Conservation (phyloP, 495 filamentous ascomycete genomes). For the Penicillium flavigenum region DNA sequence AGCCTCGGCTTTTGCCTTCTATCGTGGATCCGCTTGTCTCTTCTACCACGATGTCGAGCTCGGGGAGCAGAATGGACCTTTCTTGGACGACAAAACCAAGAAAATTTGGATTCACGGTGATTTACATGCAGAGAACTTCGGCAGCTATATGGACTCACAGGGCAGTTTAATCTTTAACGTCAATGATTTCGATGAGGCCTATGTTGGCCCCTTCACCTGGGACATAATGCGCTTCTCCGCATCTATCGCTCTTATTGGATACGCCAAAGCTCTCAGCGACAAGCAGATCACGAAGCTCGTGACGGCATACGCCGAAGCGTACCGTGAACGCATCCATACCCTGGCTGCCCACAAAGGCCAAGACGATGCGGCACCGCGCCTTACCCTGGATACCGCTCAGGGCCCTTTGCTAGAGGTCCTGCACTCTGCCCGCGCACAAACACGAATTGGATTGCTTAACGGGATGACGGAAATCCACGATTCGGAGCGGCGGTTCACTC, state of each 20-base stretch:
- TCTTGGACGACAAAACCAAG: constrained; percentile 12
- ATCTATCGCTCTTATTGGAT: constrained; percentile 20
- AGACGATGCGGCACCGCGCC: constrained; percentile 2
- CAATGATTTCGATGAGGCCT: constrained; percentile 23
- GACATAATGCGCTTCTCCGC: constrained; percentile 19
- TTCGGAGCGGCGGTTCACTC: constrained; percentile 17
- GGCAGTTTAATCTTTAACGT: constrained; percentile 21
- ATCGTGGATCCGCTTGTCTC: constrained; percentile 18
- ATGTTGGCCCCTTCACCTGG: constrained; percentile 20
- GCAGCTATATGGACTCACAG: constrained; percentile 20
- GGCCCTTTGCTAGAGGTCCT: constrained; percentile 17
- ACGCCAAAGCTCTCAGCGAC: constrained; percentile 20
- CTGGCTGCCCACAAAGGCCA: constrained; percentile 1
- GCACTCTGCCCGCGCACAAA: constrained; percentile 13
- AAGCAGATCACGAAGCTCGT: constrained; percentile 18
- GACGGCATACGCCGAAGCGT: constrained; percentile 11
- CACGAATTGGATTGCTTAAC: constrained; percentile 11
- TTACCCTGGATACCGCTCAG: constrained; percentile 19
- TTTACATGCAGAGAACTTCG: constrained; percentile 22
- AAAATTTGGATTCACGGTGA: constrained; percentile 22
- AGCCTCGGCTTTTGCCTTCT: constrained; percentile 22
- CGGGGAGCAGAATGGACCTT: constrained; percentile 1
- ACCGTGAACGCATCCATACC: constrained; percentile 18
- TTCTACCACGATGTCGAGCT: constrained; percentile 20
- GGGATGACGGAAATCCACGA: constrained; percentile 18